phyloP scores from a whole-genome alignment of 352 stramenopile species.

The Hyaloperonospora arabidopsidis region DNA sequence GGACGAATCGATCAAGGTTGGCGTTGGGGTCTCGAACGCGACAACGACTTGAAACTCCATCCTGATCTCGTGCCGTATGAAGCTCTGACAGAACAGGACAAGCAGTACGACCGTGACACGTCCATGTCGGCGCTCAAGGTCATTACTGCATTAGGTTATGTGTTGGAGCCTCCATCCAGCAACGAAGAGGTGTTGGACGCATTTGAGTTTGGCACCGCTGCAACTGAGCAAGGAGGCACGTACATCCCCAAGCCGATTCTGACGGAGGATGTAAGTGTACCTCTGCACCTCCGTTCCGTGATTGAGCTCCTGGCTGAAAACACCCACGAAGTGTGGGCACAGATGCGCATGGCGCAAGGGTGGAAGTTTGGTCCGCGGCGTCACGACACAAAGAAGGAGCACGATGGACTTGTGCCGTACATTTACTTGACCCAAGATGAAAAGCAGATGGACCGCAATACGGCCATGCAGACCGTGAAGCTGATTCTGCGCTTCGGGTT shows the following conservation, averaged over 20 bases:
- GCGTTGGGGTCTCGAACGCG: conserved; percentile 48
- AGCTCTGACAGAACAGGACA: conserved; percentile 61
- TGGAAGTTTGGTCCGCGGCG: conserved; percentile 67
- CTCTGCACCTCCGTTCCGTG: conserved; percentile 47
- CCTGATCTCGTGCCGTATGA: conserved; percentile 69
- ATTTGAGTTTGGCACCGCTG: conserved; percentile 48
- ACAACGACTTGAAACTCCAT: conserved; percentile 65
- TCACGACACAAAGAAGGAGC: conserved; percentile 58
- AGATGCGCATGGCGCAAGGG: conserved; percentile 73
- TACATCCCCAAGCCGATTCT: conserved; percentile 59
- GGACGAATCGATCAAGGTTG: conserved; percentile 62
- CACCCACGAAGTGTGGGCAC: conserved; percentile 75
- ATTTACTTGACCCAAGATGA: conserved; percentile 72
- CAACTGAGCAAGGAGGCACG: conserved; percentile 39
- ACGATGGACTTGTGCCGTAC: conserved; percentile 73
- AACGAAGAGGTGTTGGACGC: conserved; percentile 39
- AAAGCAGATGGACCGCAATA: conserved; percentile 82
- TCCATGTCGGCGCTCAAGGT: conserved; percentile 74
- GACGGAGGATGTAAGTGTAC: conserved; percentile 55
- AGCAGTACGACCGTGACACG: conserved; percentile 77
- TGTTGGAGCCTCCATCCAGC: conserved; percentile 43
- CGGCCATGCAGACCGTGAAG: conserved; percentile 76
- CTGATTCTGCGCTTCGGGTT: conserved; percentile 69
- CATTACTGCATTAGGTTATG: conserved; percentile 64
- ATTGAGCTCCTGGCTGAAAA: conserved; percentile 75